These are phyloP conservation scores for Boletus pseudopeckii DNA, from an alignment of 768 basidiomycete species.

Conservation along the genomic window DNA sequence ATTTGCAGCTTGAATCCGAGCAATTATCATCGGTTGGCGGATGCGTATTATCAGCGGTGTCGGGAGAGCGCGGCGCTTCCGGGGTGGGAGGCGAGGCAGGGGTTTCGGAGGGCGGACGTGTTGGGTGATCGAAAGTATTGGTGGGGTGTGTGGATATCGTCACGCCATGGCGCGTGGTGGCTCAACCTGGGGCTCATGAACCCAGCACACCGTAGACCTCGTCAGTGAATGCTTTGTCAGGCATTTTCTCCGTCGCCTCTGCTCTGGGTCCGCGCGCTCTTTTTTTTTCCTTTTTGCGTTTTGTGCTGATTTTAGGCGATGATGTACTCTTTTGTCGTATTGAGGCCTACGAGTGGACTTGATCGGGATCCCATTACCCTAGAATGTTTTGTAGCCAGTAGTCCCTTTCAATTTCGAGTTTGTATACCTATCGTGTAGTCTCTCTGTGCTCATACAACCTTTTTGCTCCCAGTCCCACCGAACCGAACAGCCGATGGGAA, in stretches of 20 bases:
- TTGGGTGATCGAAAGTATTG: conserved; percentile 45
- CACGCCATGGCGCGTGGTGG: conserved; percentile 39
- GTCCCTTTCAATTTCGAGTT: neutral
- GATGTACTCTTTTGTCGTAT: neutral
- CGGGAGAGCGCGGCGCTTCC: conserved; percentile 38
- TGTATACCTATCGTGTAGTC: neutral
- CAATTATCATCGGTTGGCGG: conserved; percentile 20
- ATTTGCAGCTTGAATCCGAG: conserved; percentile 16
- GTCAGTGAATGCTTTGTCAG: neutral
- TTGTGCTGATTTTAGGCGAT: neutral
- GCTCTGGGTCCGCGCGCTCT: neutral
- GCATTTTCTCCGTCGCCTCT: neutral
- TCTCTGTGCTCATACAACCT: neutral
- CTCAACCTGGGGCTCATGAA: conserved; percentile 44
- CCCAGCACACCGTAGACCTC: conserved; percentile 9
- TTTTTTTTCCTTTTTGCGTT: neutral
- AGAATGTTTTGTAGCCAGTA: conserved; percentile 17
- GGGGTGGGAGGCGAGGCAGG: conserved; percentile 37
- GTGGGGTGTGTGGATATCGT: conserved; percentile 38
- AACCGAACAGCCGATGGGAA: neutral
- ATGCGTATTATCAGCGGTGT: conserved; percentile 36
- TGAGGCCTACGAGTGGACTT: neutral
- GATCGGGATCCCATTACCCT: neutral
- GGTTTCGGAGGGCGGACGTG: conserved; percentile 49
- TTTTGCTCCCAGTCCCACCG: neutral